Evolutionary conservation across 1,284 basidiomycete genomes (phyloP).

Genomic region (Pisolithus thermaeus): DNA sequence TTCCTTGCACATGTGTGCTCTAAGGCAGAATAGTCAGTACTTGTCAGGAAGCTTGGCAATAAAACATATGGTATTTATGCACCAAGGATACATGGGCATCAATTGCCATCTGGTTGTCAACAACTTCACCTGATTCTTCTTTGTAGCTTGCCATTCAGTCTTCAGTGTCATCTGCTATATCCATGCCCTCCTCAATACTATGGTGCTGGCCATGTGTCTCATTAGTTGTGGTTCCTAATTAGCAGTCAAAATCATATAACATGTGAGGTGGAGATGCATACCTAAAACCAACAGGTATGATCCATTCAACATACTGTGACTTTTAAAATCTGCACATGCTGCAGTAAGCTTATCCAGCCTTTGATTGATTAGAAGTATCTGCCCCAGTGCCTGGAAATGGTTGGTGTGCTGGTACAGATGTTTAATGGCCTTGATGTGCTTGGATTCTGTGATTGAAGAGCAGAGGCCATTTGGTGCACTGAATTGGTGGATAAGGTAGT

Average conservation of each 20-base stretch:
- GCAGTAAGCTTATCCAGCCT: constrained; percentile 16
- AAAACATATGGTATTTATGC: neutral
- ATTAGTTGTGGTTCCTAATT: too few relatives aligned
- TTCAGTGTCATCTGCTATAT: neutral
- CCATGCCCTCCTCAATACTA: too few relatives aligned
- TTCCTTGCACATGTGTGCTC: neutral
- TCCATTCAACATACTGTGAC: too few relatives aligned
- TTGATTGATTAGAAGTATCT: constrained; percentile 2
- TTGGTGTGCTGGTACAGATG: constrained; percentile 20
- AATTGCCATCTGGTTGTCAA: neutral
- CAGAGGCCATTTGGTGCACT: constrained; percentile 10
- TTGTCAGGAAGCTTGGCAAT: neutral
- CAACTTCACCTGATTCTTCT: neutral
- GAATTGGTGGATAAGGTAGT: constrained; percentile 1
- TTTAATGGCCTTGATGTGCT: constrained; percentile 10
- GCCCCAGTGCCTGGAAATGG: constrained; percentile 11
- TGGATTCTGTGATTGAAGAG: constrained; percentile 4
- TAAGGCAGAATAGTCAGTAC: neutral
- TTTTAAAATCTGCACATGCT: neutral
- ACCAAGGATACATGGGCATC: neutral
- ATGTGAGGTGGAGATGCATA: too few relatives aligned
- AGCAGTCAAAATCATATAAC: too few relatives aligned
- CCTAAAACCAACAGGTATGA: too few relatives aligned
- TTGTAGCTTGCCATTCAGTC: neutral
- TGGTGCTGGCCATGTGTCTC: too few relatives aligned